Percentiles rank a stretch among this genome's conserved stretches.
Evolutionary conservation across 306 rosid species (phyloP).

Genomic region (Nissolia schottii): DNA sequence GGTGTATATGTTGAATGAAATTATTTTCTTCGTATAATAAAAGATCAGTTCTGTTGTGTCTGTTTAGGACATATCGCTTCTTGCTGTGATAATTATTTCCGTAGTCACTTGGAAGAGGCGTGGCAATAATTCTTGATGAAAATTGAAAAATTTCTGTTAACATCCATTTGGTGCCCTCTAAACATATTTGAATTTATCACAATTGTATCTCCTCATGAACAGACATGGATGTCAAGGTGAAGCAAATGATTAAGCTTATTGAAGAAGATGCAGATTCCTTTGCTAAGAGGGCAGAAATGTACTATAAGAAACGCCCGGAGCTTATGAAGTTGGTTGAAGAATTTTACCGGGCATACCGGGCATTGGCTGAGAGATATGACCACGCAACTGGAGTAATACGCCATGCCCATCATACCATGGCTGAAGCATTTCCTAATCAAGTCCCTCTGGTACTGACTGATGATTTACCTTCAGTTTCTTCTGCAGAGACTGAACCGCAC

Average conservation of each 20-base stretch:
- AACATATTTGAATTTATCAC: constrained; percentile 1
- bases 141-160: constrained; percentile 4
- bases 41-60: not conserved
- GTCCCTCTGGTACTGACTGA: constrained; percentile 50
- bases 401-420: constrained; percentile 97
- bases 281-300: constrained; percentile 99
- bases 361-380: constrained; percentile 94
- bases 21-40: not conserved
- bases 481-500: constrained; percentile 43
- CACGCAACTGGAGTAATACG: constrained; percentile 91
- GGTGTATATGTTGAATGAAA: not conserved
- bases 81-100: too few relatives aligned
- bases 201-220: constrained; percentile 8
- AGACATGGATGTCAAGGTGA: constrained; percentile 91
- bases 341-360: constrained; percentile 96
- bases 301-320: constrained; percentile 93
- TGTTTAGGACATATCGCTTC: too few relatives aligned
- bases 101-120: not conserved
- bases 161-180: not conserved
- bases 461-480: constrained; percentile 49
- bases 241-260: constrained; percentile 92
- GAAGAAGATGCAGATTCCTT: constrained; percentile 99
- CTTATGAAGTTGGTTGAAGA: constrained; percentile 97
- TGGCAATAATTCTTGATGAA: not conserved
- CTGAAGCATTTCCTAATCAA: constrained; percentile 98